These are phyloP conservation scores for Mortierella sp. DNA, from an alignment of 371 early-diverging fungal genomes.

Conservation along the genomic window DNA sequence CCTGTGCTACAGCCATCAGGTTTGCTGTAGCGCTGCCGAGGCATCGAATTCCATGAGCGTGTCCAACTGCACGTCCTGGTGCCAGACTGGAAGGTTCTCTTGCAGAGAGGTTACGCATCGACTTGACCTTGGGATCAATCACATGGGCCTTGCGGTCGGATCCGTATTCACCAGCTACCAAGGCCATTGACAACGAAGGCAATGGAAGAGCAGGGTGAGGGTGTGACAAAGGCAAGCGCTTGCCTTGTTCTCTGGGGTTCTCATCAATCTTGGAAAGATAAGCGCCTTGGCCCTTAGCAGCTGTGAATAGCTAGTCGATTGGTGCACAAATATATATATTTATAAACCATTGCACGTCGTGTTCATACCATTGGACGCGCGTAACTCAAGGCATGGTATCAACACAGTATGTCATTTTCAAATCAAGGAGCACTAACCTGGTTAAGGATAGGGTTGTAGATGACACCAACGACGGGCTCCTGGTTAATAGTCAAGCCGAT, in stretches of 20 bases:
- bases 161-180: constrained; percentile 90
- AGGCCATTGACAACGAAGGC: constrained; percentile 71
- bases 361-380: constrained; percentile 5
- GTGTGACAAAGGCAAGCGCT: constrained; percentile 68
- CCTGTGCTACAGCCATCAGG: constrained; percentile 86
- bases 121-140: constrained; percentile 75
- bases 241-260: constrained; percentile 53
- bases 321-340: neutral
- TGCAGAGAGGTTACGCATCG: constrained; percentile 66
- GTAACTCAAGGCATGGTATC: neutral
- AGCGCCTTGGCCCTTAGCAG: constrained; percentile 76
- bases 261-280: constrained; percentile 65
- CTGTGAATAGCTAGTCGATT: constrained; percentile 67
- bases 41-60: constrained; percentile 82
- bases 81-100: constrained; percentile 39
- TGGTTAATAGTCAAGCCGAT: constrained; percentile 85
- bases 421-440: constrained; percentile 61
- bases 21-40: constrained; percentile 88
- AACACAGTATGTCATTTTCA: neutral
- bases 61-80: constrained; percentile 59
- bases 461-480: constrained; percentile 88
- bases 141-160: constrained; percentile 71
- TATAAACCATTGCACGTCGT: neutral
- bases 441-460: constrained; percentile 90
- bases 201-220: constrained; percentile 69